phyloP scores from a whole-genome alignment of 805 yeast genomes.

The Ogataea polymorpha region DNA sequence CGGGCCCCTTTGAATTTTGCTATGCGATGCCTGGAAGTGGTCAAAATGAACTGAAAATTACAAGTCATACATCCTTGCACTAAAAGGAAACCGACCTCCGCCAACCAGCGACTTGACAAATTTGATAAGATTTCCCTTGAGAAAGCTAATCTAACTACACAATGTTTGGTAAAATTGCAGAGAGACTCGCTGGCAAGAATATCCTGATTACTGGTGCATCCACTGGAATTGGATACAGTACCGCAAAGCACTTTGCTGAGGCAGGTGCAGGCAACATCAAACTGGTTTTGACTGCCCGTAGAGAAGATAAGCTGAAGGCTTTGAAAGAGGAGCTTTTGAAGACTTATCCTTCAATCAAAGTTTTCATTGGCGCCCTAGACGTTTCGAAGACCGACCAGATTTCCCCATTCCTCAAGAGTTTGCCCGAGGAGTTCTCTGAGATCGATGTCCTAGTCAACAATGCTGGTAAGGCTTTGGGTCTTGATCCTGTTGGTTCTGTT shows the following conservation, averaged over 20 bases:
- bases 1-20: background rate
- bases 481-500: slow-evolving; percentile 71
- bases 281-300: slow-evolving; percentile 51
- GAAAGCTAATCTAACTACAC: background rate
- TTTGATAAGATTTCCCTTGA: slow-evolving; percentile 2
- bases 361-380: slow-evolving; percentile 36
- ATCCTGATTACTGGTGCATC: slow-evolving; percentile 95
- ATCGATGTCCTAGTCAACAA: slow-evolving; percentile 69
- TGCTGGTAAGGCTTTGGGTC: slow-evolving; percentile 80
- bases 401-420: slow-evolving; percentile 40
- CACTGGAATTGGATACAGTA: slow-evolving; percentile 91
- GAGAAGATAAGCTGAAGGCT: slow-evolving; percentile 42
- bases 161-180: slow-evolving; percentile 55
- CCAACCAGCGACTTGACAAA: background rate
- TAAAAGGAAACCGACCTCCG: slow-evolving; percentile 8
- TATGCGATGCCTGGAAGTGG: background rate
- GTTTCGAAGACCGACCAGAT: slow-evolving; percentile 42
- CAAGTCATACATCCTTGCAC: slow-evolving; percentile 1
- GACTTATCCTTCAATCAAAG: slow-evolving; percentile 35
- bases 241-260: slow-evolving; percentile 81
- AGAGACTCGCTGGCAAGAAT: slow-evolving; percentile 74
- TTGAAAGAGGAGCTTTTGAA: slow-evolving; percentile 37
- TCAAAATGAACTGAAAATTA: background rate
- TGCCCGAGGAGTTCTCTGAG: slow-evolving; percentile 49
- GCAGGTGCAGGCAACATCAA: slow-evolving; percentile 50